Conservation (phyloP, 345 rosid species). For the Nasturtium officinale region DNA sequence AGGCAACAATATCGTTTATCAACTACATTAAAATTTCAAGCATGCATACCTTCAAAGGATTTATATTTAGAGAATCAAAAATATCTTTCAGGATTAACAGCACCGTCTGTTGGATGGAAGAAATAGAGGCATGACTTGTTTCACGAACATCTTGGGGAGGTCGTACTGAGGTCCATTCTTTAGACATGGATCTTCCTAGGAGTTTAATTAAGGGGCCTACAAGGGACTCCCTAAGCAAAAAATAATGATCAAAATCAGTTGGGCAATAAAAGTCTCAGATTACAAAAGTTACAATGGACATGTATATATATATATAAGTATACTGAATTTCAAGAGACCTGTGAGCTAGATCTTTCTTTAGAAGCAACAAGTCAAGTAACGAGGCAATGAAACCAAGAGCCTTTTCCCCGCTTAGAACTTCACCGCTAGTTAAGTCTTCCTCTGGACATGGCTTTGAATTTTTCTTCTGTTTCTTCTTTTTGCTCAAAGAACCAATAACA, state of each 20-base stretch:
- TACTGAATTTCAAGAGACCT: constrained; percentile 51
- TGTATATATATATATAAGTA: constrained; percentile 25
- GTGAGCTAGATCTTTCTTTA: constrained; percentile 74
- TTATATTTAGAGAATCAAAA: constrained; percentile 47
- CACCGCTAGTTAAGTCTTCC: constrained; percentile 37
- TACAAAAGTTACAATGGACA: not conserved
- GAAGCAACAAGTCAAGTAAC: constrained; percentile 71
- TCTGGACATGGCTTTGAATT: constrained; percentile 42
- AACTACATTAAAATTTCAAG: constrained; percentile 6
- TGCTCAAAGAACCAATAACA: constrained; percentile 45
- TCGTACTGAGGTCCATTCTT: constrained; percentile 53
- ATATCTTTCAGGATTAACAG: constrained; percentile 74
- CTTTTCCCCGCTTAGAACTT: constrained; percentile 50
- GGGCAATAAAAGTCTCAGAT: constrained; percentile 23
- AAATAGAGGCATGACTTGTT: constrained; percentile 42
- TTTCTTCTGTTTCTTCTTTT: constrained; percentile 72
- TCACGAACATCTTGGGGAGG: constrained; percentile 52
- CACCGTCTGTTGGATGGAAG: constrained; percentile 61
- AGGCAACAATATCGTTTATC: constrained; percentile 24
- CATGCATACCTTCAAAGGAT: constrained; percentile 59
- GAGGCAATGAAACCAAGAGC: constrained; percentile 59
- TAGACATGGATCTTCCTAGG: constrained; percentile 55
- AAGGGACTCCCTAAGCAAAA: constrained; percentile 60
- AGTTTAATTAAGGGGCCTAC: constrained; percentile 77
- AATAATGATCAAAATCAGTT: constrained; percentile 21